Evolutionary conservation across 352 stramenopile genomes (phyloP), one percentile per base, ranked within the genome.

Genomic region (Phytophthora brassicae): DNA sequence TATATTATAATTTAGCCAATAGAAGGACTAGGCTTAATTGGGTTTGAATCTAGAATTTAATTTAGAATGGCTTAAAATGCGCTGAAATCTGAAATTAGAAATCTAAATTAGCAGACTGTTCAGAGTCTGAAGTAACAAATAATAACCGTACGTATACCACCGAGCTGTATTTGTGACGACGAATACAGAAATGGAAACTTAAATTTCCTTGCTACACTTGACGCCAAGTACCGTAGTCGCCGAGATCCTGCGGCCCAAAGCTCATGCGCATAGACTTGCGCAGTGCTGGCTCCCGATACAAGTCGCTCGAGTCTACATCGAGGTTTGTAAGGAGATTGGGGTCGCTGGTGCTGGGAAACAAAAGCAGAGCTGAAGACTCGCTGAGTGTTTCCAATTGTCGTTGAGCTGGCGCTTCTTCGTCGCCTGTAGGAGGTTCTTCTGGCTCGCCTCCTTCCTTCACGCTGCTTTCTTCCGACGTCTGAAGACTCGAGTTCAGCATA

Each of bases 241-340:
- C 60, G 6, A 76, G 56, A 24, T 79, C 71, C n/a, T 74, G 71
- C 20, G 71, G 71, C 0, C 71, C 71, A 46, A 79, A 79, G 54
- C 71, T 79, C 67, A 79, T 74, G 42, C 71, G 67, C 60, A 68
- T 74, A 24, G 68, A 72, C 24, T 67, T 70, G 16, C 84, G 79
- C 26, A 92, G 68, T 19, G 84, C 81, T 29, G 84, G 84, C 35
- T 89, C 84, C 42, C 84, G 78, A 51, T 93, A 93, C 51, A 84
- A 44, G 42, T 93, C 81, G 61, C 79, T 90, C 48, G 84, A 83
- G 26, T 87, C 72, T 33, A 59, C 64, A 12, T 81, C 71, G 17
- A 53, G 65, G n/a, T 46, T 63, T 0, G 44, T 42, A 9, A 67
- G 44, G 0, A 64, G 58, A 7, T 68, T 67, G 20, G 49, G 41